A percentile compares a stretch with the other conserved stretches of the same genome.
phyloP scores from a whole-genome alignment of 148 eudicot genomes.

The Heliosperma pusillum region DNA sequence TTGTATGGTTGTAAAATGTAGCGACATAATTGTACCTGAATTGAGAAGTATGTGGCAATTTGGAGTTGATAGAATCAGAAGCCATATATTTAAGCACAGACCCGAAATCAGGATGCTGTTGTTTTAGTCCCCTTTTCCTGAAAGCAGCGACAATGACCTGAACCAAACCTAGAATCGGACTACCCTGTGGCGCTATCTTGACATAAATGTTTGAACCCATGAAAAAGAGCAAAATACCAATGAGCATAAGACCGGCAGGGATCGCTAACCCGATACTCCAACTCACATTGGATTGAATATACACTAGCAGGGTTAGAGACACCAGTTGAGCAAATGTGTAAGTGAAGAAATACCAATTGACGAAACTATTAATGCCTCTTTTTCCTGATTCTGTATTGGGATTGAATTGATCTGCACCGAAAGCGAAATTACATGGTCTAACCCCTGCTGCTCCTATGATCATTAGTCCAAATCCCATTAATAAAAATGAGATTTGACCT shows the following conservation, averaged over 20 bases:
- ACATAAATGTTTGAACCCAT: constrained; percentile 66
- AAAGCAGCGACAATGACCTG: constrained; percentile 62
- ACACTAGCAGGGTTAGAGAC: constrained; percentile 66
- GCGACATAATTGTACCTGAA: too few species aligned
- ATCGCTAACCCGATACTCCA: constrained; percentile 80
- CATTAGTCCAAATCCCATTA: constrained; percentile 57
- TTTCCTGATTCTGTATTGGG: constrained; percentile 77
- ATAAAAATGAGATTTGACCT: constrained; percentile 46
- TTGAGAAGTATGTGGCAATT: constrained; percentile 58
- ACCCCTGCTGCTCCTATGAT: constrained; percentile 70
- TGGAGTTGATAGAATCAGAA: constrained; percentile 55
- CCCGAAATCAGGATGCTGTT: constrained; percentile 34
- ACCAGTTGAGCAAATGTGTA: constrained; percentile 74
- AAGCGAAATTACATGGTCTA: constrained; percentile 84
- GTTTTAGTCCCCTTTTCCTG: constrained; percentile 49
- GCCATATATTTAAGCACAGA: constrained; percentile 41
- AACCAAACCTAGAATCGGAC: constrained; percentile 52
- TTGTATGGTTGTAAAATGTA: not conserved
- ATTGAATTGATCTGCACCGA: constrained; percentile 93
- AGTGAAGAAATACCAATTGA: constrained; percentile 95
- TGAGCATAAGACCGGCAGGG: constrained; percentile 62
- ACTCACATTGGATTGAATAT: constrained; percentile 65
- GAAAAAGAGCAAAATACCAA: constrained; percentile 50
- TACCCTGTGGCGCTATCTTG: constrained; percentile 69
- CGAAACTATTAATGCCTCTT: constrained; percentile 75